Conservation (phyloP, 345 rosid genomes). For the Brassica cretica region DNA sequence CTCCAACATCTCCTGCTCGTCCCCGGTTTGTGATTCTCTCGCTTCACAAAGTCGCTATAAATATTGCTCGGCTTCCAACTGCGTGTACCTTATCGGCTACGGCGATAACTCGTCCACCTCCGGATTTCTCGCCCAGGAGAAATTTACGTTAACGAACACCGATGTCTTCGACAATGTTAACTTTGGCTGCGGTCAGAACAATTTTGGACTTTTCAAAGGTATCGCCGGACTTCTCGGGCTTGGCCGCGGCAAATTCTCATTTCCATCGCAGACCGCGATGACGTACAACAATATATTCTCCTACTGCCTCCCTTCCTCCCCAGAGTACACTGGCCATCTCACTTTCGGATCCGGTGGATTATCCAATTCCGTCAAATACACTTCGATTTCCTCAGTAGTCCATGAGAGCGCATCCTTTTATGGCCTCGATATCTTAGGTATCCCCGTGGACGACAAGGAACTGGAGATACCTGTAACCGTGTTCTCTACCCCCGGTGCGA, state of each 20-base stretch:
- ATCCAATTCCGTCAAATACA: slow-evolving; percentile 51
- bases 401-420: slow-evolving; percentile 52
- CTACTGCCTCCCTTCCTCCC: slow-evolving; percentile 76
- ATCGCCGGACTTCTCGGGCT: slow-evolving; percentile 78
- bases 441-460: slow-evolving; percentile 53
- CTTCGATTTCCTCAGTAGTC: slow-evolving; percentile 47
- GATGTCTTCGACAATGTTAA: slow-evolving; percentile 46
- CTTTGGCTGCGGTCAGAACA: slow-evolving; percentile 86
- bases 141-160: slow-evolving; percentile 48
- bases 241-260: slow-evolving; percentile 65
- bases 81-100: too few species aligned
- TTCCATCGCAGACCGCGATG: slow-evolving; percentile 62
- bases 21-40: slow-evolving; percentile 50
- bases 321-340: slow-evolving; percentile 70
- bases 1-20: slow-evolving; percentile 56
- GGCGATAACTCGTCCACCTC: slow-evolving; percentile 70
- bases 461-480: slow-evolving; percentile 49
- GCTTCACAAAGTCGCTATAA: slow-evolving; percentile 32
- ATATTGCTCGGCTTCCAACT: slow-evolving; percentile 46
- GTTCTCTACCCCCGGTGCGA: slow-evolving; percentile 50
- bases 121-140: slow-evolving; percentile 67
- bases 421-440: slow-evolving; percentile 57
- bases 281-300: slow-evolving; percentile 75
- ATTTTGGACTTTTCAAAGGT: slow-evolving; percentile 61
- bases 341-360: slow-evolving; percentile 52